Evolutionary conservation across 371 early-diverging fungal genomes (phyloP).

Genomic region (Zychaea mexicana): DNA sequence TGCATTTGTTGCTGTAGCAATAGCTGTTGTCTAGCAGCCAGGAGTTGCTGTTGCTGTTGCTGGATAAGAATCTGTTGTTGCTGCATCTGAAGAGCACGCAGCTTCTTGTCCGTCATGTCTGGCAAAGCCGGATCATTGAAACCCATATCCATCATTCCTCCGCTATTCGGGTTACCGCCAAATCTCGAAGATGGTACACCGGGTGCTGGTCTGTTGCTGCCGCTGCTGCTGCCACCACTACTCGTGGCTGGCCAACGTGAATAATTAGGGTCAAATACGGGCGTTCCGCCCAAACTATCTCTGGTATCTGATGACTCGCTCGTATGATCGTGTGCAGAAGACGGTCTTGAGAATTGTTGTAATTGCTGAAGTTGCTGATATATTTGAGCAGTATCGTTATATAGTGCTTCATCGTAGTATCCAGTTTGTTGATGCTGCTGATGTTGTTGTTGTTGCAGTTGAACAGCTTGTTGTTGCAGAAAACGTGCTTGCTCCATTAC

Average conservation of each 20-base stretch:
- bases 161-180: neutral
- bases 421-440: neutral
- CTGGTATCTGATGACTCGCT: conserved; percentile 1
- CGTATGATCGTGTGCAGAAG: neutral
- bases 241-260: neutral
- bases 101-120: neutral
- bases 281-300: neutral
- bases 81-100: conserved; percentile 44
- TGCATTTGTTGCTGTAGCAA: conserved; percentile 59
- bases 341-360: conserved; percentile 1
- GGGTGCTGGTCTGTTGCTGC: too few species aligned
- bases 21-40: conserved; percentile 51
- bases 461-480: conserved; percentile 2
- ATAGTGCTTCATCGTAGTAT: neutral
- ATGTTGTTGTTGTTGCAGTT: neutral
- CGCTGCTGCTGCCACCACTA: neutral
- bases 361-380: conserved; percentile 1
- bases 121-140: neutral
- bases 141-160: neutral
- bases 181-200: too few species aligned
- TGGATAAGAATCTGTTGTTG: conserved; percentile 53
- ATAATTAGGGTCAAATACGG: neutral
- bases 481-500: conserved; percentile 1
- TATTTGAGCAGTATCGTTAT: neutral
- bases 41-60: conserved; percentile 54